Percentiles rank a stretch among this genome's conserved stretches.
Conservation (phyloP, 805 yeast genomes). For the Spathaspora passalidarum region DNA sequence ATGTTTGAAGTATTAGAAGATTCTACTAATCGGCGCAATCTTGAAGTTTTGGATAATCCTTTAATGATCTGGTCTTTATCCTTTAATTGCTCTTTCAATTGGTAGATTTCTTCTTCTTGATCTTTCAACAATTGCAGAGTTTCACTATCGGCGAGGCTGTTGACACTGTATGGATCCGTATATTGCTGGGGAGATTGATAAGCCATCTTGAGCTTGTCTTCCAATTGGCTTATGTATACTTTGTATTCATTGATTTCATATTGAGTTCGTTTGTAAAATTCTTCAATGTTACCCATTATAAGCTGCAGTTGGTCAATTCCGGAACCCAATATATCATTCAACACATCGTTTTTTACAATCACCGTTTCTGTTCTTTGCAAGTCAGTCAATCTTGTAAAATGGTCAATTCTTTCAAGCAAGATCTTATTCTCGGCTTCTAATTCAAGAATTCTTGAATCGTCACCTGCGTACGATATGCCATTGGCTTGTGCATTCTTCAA, state of each 20-base stretch:
- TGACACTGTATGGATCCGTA: not conserved
- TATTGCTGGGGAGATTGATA: constrained; percentile 14
- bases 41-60: constrained; percentile 64
- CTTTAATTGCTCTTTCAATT: constrained; percentile 56
- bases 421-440: constrained; percentile 63
- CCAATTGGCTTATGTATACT: constrained; percentile 59
- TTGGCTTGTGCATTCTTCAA: constrained; percentile 20
- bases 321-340: constrained; percentile 55
- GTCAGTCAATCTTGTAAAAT: constrained; percentile 62
- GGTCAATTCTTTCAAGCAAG: constrained; percentile 65
- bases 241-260: constrained; percentile 58
- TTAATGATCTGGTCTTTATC: constrained; percentile 79
- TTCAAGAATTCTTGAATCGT: constrained; percentile 13
- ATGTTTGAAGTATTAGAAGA: constrained; percentile 12
- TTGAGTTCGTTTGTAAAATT: constrained; percentile 43
- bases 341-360: constrained; percentile 54
- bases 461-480: not conserved
- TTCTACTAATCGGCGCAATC: constrained; percentile 49
- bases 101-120: constrained; percentile 66
- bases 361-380: constrained; percentile 55
- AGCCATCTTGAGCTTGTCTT: constrained; percentile 44
- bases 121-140: constrained; percentile 37
- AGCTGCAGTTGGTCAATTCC: constrained; percentile 38
- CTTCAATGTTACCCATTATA: constrained; percentile 47
- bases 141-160: not conserved